Evolutionary conservation across 148 eudicot species (phyloP).

Genomic region (Pouteria glomerata): DNA sequence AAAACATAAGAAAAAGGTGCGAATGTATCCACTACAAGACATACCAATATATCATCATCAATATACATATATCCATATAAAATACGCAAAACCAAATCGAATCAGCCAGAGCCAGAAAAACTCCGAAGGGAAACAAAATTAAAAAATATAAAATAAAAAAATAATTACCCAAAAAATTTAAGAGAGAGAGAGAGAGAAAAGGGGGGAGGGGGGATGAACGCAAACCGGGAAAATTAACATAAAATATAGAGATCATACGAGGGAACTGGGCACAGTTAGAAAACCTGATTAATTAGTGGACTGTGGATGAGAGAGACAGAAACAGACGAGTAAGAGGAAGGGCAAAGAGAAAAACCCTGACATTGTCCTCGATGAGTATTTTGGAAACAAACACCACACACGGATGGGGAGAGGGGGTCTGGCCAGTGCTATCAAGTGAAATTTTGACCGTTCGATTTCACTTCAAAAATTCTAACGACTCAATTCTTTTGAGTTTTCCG

Average conservation of each 20-base stretch:
- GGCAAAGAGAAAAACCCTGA: not conserved
- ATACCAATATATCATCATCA: not conserved
- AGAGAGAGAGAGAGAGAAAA: too few species aligned
- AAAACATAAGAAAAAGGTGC: not conserved
- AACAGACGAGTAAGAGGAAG: not conserved
- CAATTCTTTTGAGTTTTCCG: too few species aligned
- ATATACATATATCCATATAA: not conserved
- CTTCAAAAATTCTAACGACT: too few species aligned
- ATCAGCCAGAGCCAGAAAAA: not conserved
- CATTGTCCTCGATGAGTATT: too few species aligned
- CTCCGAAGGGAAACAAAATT: not conserved
- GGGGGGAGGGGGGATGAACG: not conserved
- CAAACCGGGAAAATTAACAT: not conserved
- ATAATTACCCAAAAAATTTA: too few species aligned
- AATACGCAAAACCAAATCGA: not conserved
- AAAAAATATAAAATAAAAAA: not conserved
- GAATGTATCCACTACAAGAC: constrained; percentile 2
- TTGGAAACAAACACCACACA: too few species aligned
- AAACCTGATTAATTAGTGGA: constrained; percentile 15
- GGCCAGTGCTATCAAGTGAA: too few species aligned
- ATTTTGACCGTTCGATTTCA: too few species aligned
- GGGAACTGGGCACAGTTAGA: constrained; percentile 2
- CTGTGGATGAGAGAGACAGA: too few species aligned
- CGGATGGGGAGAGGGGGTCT: too few species aligned
- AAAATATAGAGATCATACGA: not conserved